Base-by-base conservation (phyloP, 805 yeast genomes). In the Kodamaea kaohsiungensis region DNA sequence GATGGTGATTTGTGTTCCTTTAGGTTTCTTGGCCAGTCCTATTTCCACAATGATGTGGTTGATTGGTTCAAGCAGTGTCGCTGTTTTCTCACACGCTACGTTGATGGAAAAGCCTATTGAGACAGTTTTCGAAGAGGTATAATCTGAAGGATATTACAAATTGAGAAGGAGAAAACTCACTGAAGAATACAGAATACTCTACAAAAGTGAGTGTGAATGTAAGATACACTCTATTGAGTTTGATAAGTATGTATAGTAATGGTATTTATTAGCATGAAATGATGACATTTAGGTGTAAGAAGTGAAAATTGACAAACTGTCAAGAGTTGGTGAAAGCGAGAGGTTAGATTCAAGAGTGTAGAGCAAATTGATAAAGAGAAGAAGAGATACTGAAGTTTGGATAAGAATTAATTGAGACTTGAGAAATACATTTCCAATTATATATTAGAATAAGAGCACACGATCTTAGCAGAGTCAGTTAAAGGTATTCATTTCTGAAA, bases 31-130 rank as follows among this genome's bases (percentile, higher is more conserved):
- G 58, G 96, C 98, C 18, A 86, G 93, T 60, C 98, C 98, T 25
- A 78, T 95, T 58, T 82, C 93, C 51, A 89, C 98, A 3, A 70
- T 95, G 70, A 79, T 95, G 77, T 95, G 98, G 98, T 82, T 93
- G 61, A 81, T 88, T 61, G 95, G 96, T 62, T 89, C 96, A 13
- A 86, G 95, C 40, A 87, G 87, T 25, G 87, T 87, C 48, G 70
- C 88, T 38, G 89, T 93, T 42, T 74, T 91, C 47, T 81, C 91
- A 2, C 99, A 95, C 71, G 99, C 98, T 46, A 78, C 92, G 2
- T 77, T 93, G 58, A 79, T 95, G 83, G 98, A 95, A 67, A 95
- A 93, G 74, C 99, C 99, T 17, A 86, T 92, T 56, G 98, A 95
- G 75, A 86, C 93, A 39, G 92, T 93, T 16, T 95, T 93, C 67